Base-by-base conservation (phyloP, 2,329 filamentous ascomycete genomes). In the Epichloe typhina region DNA sequence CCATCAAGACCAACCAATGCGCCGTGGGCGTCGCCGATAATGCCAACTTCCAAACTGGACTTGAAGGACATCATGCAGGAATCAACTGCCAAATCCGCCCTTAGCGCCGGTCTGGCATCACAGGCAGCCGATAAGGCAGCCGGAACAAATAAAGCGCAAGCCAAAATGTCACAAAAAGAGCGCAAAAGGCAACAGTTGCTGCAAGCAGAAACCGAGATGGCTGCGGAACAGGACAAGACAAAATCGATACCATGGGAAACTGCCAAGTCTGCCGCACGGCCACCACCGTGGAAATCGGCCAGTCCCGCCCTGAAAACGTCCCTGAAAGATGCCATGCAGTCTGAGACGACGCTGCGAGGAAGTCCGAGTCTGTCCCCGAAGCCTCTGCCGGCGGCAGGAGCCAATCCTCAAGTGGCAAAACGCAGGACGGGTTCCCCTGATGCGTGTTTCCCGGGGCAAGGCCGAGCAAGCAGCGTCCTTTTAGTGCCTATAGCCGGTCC, bases 101-200 rank as follows among this genome's bases (percentile, higher is more conserved):
- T 82, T 3, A 79, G 78, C 3, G 72, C 73, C 4, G 74, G 73
- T 4, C 60, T 82, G 11, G 75, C 73, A 5, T 74, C 74, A 1
- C 73, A 79, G 57, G 74, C 65, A 45, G 63, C 57, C 7, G 73
- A 68, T 49, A 69, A 73, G 17, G 52, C 73, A n/a, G 51, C 64
- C n/a, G 21, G 59, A 51, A 50, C 62, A 52, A 47, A 73, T 60
- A 66, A 60, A 39, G 59, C 70, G 0, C 68, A 70, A 15, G 62
- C 68, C 0, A 95, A 87, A 63, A 68, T 95, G 57, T 95, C 90
- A 0, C 93, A 97, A 59, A 95, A 93, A 62, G 90, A 96, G 64
- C 82, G 89, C 21, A 97, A 95, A 69, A 86, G 80, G 62, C 80
- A 89, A 56, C 80, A 88, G 59, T 84, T 88, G 59, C 75, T 80